Conservation (phyloP, 192 early-diverging fungal genomes). For the Piromyces sp. region DNA sequence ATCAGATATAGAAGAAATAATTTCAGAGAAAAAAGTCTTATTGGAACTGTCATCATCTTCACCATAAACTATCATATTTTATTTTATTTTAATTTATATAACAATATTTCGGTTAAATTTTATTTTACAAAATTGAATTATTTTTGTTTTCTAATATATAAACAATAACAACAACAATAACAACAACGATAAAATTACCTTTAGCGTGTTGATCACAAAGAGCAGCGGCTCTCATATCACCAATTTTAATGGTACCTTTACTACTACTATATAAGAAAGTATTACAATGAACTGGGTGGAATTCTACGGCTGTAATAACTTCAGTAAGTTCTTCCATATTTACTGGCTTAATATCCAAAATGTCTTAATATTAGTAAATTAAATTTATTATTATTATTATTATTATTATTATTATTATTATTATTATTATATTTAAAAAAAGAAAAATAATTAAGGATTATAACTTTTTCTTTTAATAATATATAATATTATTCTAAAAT, state of each 20-base stretch:
- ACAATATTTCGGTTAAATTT: no score
- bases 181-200: no score
- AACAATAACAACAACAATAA: no score
- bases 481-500: no score
- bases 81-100: background rate
- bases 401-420: no score
- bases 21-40: constrained; percentile 99
- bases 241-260: constrained; percentile 92
- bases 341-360: constrained; percentile 99
- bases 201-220: constrained; percentile 90
- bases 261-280: constrained; percentile 96
- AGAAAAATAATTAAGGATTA: no score
- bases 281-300: constrained; percentile 91
- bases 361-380: constrained; percentile 34
- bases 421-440: no score
- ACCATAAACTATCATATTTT: constrained; percentile 57
- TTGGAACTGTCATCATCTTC: constrained; percentile 81
- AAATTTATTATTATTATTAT: background rate
- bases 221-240: constrained; percentile 87
- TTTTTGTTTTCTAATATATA: no score
- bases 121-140: no score
- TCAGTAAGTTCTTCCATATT: constrained; percentile 99
- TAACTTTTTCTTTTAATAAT: no score
- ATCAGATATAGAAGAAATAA: constrained; percentile 95
- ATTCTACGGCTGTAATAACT: constrained; percentile 96